Conservation (phyloP, 306 rosid genomes). For the Hylodesmum podocarpum region DNA sequence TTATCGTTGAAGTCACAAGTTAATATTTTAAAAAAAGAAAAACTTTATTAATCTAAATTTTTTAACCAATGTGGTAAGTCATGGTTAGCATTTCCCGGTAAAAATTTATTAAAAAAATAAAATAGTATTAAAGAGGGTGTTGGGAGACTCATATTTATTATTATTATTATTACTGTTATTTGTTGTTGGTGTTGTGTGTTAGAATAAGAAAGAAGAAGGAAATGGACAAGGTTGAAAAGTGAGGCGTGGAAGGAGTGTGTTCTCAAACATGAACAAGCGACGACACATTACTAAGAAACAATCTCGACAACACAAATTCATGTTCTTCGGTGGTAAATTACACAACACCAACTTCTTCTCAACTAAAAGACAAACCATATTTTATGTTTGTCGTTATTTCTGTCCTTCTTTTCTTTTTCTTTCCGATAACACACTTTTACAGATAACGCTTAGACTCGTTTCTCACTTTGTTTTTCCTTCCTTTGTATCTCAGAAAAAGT, state of each 20-base stretch:
- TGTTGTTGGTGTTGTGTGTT: neutral
- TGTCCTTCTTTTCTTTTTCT: constrained; percentile 14
- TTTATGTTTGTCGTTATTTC: constrained; percentile 51
- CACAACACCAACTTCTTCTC: constrained; percentile 20
- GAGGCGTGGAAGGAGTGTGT: constrained; percentile 60
- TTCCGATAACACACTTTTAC: constrained; percentile 32
- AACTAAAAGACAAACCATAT: constrained; percentile 41
- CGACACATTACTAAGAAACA: constrained; percentile 41
- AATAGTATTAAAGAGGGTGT: no score
- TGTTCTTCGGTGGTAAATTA: constrained; percentile 49
- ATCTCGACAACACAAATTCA: constrained; percentile 35
- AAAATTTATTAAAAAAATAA: no score
- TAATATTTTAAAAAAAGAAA: no score
- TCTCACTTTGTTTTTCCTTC: neutral
- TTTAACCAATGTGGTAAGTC: no score
- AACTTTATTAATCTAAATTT: no score
- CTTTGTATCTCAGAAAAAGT: neutral
- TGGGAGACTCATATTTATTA: neutral
- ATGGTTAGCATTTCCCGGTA: no score
- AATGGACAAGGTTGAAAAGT: constrained; percentile 58
- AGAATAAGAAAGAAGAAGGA: neutral
- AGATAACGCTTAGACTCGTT: constrained; percentile 50
- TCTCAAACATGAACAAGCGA: constrained; percentile 32
- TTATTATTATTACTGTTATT: neutral
- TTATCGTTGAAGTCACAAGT: no score